These are phyloP conservation scores for Diplodia intermedia DNA, from an alignment of 2,329 filamentous ascomycete genomes.

Conservation along the genomic window DNA sequence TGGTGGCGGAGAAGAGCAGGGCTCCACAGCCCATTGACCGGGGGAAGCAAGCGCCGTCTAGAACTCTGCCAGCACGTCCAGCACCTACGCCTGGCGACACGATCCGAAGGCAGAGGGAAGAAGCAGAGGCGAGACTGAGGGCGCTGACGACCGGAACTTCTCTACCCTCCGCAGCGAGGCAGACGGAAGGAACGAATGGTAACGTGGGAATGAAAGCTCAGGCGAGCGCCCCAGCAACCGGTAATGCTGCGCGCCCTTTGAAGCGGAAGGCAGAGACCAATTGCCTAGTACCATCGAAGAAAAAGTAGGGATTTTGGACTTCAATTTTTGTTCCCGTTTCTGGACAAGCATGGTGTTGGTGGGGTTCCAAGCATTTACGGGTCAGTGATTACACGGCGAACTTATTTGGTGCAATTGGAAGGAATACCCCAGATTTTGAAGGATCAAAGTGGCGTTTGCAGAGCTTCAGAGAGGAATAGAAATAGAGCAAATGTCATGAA, in stretches of 20 bases:
- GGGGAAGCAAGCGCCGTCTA: slow-evolving; percentile 21
- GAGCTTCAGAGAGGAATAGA: neutral
- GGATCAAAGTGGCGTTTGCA: slow-evolving; percentile 17
- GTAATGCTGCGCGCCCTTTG: neutral
- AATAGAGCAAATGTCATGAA: slow-evolving; percentile 4
- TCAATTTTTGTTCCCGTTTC: neutral
- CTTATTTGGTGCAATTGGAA: neutral
- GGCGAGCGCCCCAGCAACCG: neutral
- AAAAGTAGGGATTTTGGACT: neutral
- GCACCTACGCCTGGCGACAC: neutral
- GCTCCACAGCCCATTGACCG: slow-evolving; percentile 25
- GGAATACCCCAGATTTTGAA: slow-evolving; percentile 20
- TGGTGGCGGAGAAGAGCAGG: slow-evolving; percentile 24
- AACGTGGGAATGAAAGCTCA: neutral
- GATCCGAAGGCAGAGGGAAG: slow-evolving; percentile 8
- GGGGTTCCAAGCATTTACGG: slow-evolving; percentile 2
- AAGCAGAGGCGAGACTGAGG: slow-evolving; percentile 25
- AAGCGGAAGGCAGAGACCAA: slow-evolving; percentile 27
- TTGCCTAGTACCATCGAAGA: neutral
- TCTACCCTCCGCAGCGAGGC: neutral
- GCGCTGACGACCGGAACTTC: slow-evolving; percentile 14
- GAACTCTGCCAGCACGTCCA: neutral
- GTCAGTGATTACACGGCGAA: neutral
- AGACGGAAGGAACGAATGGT: neutral
- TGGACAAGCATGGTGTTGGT: slow-evolving; percentile 15